These are phyloP conservation scores for Hanseniaspora guilliermondii DNA, from an alignment of 805 yeast genomes.

Conservation along the genomic window DNA sequence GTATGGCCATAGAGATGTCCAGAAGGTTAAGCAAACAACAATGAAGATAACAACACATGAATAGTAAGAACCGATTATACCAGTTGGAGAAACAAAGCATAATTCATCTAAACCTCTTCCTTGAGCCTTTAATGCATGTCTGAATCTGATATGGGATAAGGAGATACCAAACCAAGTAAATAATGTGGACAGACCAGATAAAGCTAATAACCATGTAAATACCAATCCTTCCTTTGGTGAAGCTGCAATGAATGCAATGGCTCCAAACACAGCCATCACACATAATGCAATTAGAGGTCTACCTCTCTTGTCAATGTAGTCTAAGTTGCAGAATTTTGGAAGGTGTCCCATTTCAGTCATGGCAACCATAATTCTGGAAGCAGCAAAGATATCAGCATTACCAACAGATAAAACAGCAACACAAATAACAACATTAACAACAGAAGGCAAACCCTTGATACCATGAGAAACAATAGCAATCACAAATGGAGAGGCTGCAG, in stretches of 20 bases:
- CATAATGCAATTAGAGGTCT: constrained; percentile 50
- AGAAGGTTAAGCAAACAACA: constrained; percentile 58
- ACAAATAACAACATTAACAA: constrained; percentile 56
- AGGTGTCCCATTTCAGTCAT: constrained; percentile 52
- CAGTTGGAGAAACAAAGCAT: constrained; percentile 49
- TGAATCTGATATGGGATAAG: constrained; percentile 39
- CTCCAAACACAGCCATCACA: constrained; percentile 41
- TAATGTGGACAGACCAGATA: constrained; percentile 44
- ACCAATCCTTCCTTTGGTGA: constrained; percentile 41
- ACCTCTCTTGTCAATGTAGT: constrained; percentile 53
- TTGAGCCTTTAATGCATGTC: constrained; percentile 43
- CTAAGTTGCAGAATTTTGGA: constrained; percentile 38
- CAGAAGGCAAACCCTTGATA: constrained; percentile 48
- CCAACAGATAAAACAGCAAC: constrained; percentile 60
- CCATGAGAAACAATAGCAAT: constrained; percentile 56
- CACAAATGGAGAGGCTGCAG: constrained; percentile 72
- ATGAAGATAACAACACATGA: constrained; percentile 44
- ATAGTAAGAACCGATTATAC: constrained; percentile 47
- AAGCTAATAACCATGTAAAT: constrained; percentile 51
- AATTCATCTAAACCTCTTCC: constrained; percentile 52
- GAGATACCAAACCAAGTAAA: constrained; percentile 47
- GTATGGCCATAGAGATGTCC: constrained; percentile 67
- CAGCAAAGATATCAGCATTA: constrained; percentile 55
- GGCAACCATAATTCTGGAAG: constrained; percentile 54
- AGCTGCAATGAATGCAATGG: constrained; percentile 47